These are phyloP conservation scores for Pleurotus ostreatus DNA, from an alignment of 768 basidiomycete species.

Conservation along the genomic window DNA sequence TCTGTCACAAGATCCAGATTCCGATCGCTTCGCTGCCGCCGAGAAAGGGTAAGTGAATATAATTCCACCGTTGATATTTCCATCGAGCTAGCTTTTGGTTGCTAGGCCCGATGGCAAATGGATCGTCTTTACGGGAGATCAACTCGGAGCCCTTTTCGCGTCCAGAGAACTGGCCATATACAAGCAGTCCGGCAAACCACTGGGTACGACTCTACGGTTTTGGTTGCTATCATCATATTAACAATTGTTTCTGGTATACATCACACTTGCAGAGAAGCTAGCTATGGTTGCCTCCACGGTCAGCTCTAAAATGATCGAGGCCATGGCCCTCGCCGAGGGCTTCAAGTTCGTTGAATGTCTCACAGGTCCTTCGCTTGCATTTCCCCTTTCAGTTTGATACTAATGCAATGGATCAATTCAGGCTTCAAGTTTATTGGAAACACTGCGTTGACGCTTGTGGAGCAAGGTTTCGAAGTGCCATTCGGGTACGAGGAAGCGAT, in stretches of 20 bases:
- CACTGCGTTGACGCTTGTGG: slow-evolving; percentile 61
- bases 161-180: slow-evolving; percentile 37
- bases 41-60: slow-evolving; percentile 48
- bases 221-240: no score
- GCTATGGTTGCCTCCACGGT: slow-evolving; percentile 90
- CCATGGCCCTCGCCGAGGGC: slow-evolving; percentile 71
- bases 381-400: slow-evolving; percentile 9
- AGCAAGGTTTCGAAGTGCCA: slow-evolving; percentile 64
- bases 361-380: slow-evolving; percentile 48
- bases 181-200: slow-evolving; percentile 35
- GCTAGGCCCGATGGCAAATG: slow-evolving; percentile 51
- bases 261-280: slow-evolving; percentile 41
- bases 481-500: slow-evolving; percentile 94
- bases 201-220: neutral
- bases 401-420: slow-evolving; percentile 18
- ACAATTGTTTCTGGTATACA: no score
- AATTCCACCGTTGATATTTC: slow-evolving; percentile 1
- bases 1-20: slow-evolving; percentile 87
- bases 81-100: slow-evolving; percentile 10
- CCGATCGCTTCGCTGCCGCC: slow-evolving; percentile 78
- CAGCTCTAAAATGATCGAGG: slow-evolving; percentile 84
- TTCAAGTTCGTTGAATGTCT: slow-evolving; percentile 84
- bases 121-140: slow-evolving; percentile 79
- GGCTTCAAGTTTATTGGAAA: slow-evolving; percentile 94
- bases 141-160: slow-evolving; percentile 59